Evolutionary conservation across 306 rosid genomes (phyloP).

Genomic region (Abrus precatorius): DNA sequence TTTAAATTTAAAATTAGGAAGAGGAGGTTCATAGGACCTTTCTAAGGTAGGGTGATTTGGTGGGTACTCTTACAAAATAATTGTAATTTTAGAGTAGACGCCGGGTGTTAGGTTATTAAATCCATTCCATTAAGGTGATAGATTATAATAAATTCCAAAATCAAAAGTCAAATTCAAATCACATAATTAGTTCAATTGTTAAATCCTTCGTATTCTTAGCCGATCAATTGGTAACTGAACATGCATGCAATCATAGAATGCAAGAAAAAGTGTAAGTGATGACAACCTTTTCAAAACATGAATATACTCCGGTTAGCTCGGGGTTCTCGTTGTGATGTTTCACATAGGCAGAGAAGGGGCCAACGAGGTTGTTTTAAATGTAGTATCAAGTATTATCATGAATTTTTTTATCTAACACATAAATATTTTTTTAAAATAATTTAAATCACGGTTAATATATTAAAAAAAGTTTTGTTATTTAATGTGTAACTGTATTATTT

Average conservation of each 20-base stretch:
- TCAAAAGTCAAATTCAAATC: not conserved
- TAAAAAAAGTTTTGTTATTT: too few relatives aligned
- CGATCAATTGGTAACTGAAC: not conserved
- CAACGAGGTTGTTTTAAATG: too few relatives aligned
- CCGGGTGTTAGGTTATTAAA: not conserved
- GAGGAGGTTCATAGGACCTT: not conserved
- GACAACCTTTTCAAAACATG: not conserved
- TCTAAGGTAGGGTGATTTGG: conserved; percentile 21
- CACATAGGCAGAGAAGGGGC: too few relatives aligned
- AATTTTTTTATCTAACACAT: too few relatives aligned
- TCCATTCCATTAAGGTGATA: not conserved
- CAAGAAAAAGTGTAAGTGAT: not conserved
- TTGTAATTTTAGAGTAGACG: not conserved
- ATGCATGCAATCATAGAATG: not conserved
- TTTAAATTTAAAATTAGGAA: not conserved
- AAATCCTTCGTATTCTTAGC: not conserved
- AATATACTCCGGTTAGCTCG: too few relatives aligned
- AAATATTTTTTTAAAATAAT: too few relatives aligned
- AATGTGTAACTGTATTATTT: too few relatives aligned
- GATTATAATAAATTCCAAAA: not conserved
- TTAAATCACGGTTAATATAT: too few relatives aligned
- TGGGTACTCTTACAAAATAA: conserved; percentile 4
- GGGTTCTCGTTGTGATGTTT: too few relatives aligned
- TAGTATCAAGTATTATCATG: too few relatives aligned
- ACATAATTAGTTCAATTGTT: conserved; percentile 25